phyloP scores from a whole-genome alignment of 106 monocot species.

The Triglochin maritima region DNA sequence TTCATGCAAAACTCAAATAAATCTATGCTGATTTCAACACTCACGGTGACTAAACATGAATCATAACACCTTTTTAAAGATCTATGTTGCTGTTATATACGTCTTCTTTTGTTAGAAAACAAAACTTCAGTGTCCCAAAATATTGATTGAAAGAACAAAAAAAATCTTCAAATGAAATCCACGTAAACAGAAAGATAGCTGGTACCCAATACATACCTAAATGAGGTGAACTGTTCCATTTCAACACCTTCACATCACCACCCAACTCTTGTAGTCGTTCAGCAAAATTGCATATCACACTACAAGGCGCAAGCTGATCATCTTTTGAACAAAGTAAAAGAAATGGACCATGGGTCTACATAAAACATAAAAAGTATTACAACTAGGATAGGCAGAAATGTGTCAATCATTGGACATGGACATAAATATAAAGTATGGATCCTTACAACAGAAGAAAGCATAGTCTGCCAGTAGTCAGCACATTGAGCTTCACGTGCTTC shows the following conservation, averaged over 20 bases:
- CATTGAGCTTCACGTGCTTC: constrained; percentile 27
- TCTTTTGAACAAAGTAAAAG: constrained; percentile 67
- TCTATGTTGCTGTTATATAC: not conserved
- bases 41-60: too few relatives aligned
- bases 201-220: constrained; percentile 35
- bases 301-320: constrained; percentile 50
- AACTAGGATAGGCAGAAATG: too few relatives aligned
- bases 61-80: not conserved
- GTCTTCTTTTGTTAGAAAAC: not conserved
- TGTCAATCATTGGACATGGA: too few relatives aligned
- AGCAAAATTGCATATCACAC: constrained; percentile 42
- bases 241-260: constrained; percentile 65
- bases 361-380: not conserved
- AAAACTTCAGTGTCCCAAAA: not conserved
- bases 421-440: not conserved
- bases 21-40: too few relatives aligned
- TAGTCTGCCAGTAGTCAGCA: constrained; percentile 66
- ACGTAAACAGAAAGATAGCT: not conserved
- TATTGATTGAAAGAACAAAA: not conserved
- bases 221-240: constrained; percentile 54
- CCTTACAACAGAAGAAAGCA: constrained; percentile 66
- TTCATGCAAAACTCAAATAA: too few relatives aligned
- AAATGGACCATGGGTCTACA: constrained; percentile 58
- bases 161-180: not conserved
- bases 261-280: constrained; percentile 48